Percentiles rank a stretch among this genome's conserved stretches.
Evolutionary conservation across 805 yeast genomes (phyloP).

Genomic region (Nakazawaea siamensis): DNA sequence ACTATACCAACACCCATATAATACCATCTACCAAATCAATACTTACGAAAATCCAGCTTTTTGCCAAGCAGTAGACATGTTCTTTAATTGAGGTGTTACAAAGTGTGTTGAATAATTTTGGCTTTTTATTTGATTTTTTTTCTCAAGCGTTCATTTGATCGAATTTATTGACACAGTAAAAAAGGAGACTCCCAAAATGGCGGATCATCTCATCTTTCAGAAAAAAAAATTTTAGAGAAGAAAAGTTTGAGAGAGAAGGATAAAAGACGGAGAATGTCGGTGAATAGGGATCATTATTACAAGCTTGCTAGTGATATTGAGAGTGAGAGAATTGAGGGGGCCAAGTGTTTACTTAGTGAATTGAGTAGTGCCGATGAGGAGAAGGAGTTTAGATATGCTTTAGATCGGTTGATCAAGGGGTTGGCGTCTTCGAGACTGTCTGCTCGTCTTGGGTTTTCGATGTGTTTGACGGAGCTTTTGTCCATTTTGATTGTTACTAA

Average conservation of each 20-base stretch:
- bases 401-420: conserved; percentile 73
- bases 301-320: conserved; percentile 69
- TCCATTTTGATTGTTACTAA: conserved; percentile 23
- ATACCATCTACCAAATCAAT: too few relatives aligned
- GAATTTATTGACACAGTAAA: conserved; percentile 2
- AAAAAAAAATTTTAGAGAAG: too few relatives aligned
- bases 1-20: background rate
- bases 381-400: conserved; percentile 75
- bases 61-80: conserved; percentile 41
- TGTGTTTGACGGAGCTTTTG: conserved; percentile 71
- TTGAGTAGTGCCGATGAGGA: conserved; percentile 32
- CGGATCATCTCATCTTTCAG: background rate
- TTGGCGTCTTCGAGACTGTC: conserved; percentile 73
- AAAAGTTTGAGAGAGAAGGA: too few relatives aligned
- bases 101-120: background rate
- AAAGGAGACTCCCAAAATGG: background rate
- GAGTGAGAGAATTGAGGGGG: conserved; percentile 64
- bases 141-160: background rate
- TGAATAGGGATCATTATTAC: conserved; percentile 71
- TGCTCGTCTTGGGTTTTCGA: conserved; percentile 82
- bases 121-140: conserved; percentile 1
- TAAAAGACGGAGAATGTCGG: conserved; percentile 33
- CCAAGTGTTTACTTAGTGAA: conserved; percentile 55
- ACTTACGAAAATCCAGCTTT: conserved; percentile 59
- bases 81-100: too few relatives aligned